A percentile compares a stretch with the other conserved stretches of the same genome.
Evolutionary conservation across 768 basidiomycete species (phyloP).

Genomic region (Boletus rubescentipes): DNA sequence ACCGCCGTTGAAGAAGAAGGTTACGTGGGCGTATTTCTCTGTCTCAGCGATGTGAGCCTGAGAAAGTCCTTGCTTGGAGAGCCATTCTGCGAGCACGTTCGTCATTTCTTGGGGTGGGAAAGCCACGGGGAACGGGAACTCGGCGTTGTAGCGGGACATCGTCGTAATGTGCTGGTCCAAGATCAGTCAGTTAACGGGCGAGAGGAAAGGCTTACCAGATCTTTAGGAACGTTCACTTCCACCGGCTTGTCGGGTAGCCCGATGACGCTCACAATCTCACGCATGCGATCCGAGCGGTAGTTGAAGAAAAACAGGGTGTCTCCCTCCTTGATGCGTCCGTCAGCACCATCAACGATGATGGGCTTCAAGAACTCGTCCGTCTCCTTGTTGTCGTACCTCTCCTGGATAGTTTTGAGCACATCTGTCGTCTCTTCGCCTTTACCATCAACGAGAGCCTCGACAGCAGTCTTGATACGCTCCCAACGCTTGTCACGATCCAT

Average conservation of each 20-base stretch:
- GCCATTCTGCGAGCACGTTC: conserved; percentile 93
- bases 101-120: conserved; percentile 93
- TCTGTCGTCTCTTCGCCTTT: conserved; percentile 55
- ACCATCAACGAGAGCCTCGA: conserved; percentile 81
- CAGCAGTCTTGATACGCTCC: conserved; percentile 89
- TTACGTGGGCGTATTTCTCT: conserved; percentile 98
- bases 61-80: conserved; percentile 72
- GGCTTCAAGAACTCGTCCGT: conserved; percentile 98
- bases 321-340: conserved; percentile 77
- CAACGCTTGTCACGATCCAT: conserved; percentile 98
- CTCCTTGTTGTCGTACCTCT: conserved; percentile 78
- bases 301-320: conserved; percentile 97
- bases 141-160: conserved; percentile 91
- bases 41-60: conserved; percentile 96
- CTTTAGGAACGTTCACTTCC: conserved; percentile 76
- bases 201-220: conserved; percentile 54
- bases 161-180: conserved; percentile 72
- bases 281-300: conserved; percentile 95
- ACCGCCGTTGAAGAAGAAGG: conserved; percentile 98
- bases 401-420: conserved; percentile 63
- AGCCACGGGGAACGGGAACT: conserved; percentile 86
- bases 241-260: conserved; percentile 82
- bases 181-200: not conserved
- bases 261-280: conserved; percentile 82
- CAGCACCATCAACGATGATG: conserved; percentile 79